Percentiles rank a stretch among this genome's conserved stretches.
Evolutionary conservation across 2,329 filamentous ascomycete species (phyloP).

Genomic region (Apiospora hydei): DNA sequence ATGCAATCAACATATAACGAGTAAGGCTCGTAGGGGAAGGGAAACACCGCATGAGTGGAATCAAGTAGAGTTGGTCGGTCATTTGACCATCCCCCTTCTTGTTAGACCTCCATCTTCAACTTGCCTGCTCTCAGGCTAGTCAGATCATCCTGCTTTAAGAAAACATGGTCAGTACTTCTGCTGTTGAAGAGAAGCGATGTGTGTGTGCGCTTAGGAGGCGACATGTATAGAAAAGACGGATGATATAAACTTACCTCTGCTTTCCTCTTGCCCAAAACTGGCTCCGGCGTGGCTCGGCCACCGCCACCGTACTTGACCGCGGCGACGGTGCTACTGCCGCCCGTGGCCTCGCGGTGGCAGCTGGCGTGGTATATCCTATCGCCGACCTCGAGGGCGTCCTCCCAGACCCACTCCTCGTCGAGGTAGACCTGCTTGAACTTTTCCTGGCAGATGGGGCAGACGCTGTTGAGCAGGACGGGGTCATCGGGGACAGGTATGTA

Average conservation of each 20-base stretch:
- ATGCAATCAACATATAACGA: conserved; percentile 8
- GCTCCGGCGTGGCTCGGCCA: conserved; percentile 65
- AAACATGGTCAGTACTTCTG: neutral
- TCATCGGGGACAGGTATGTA: conserved; percentile 89
- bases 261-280: conserved; percentile 76
- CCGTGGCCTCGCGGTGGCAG: conserved; percentile 82
- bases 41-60: neutral
- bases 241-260: conserved; percentile 62
- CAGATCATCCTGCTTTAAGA: conserved; percentile 34
- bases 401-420: conserved; percentile 96
- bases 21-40: neutral
- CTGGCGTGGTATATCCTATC: conserved; percentile 87
- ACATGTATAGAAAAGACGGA: conserved; percentile 28
- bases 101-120: conserved; percentile 21
- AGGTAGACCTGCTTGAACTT: conserved; percentile 92
- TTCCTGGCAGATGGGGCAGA: conserved; percentile 95
- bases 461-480: conserved; percentile 73
- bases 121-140: conserved; percentile 29
- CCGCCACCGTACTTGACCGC: conserved; percentile 33
- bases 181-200: neutral
- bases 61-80: neutral
- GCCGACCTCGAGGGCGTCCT: conserved; percentile 82
- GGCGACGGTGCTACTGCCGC: conserved; percentile 38
- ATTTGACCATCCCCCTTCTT: neutral
- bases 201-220: neutral